Evolutionary conservation across 129 eudicot species (phyloP), one percentile per base, ranked within the genome.

Genomic region (Centella asiatica): DNA sequence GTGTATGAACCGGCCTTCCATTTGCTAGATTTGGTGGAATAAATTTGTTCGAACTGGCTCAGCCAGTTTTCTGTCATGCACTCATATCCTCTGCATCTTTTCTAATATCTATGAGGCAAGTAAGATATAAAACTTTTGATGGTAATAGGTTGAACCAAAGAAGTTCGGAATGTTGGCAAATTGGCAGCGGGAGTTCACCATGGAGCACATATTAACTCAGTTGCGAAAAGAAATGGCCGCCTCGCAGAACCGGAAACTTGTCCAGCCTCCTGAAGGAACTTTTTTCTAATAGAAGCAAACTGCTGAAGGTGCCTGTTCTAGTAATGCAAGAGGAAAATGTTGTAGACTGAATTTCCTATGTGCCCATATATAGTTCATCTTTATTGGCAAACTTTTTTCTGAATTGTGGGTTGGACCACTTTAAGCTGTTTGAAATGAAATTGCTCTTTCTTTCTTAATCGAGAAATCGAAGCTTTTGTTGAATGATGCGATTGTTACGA

Each of bases 181-280:
- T 56, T 56, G 61, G 61, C 61, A 56, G 12, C 40, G 61, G 26
- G 61, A 56, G 8, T 56, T n/a, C 42, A 56, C 61, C 23, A 56
- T 56, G 44, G 44, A 56, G 4, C 7, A n/a, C 26, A 56, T 56
- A 56, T 9, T 31, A 26, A 56, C 61, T 31, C 61, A 56, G 44
- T 33, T 56, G 44, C 44, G 61, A 4, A 56, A 56, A 31, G 61
- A 56, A n/a, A 56, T 56, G 61, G 13, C 26, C 20, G 11, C 24
- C 44, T 56, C 61, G 7, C 61, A 56, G 61, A 56, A 56, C 61
- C 44, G 61, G 31, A 56, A 32, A 25, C 61, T 56, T 29, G 17
- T 37, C 44, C 61, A 56, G 31, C 61, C 61, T 31, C 44, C 37
- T 17, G 61, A 56, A 22, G 61, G 61, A 9, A 56, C 44, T 42